Percentiles rank a stretch among this genome's conserved stretches.
These are phyloP conservation scores for Camptophora hylomeconis DNA, from an alignment of 2,329 filamentous ascomycete genomes.

Conservation along the genomic window DNA sequence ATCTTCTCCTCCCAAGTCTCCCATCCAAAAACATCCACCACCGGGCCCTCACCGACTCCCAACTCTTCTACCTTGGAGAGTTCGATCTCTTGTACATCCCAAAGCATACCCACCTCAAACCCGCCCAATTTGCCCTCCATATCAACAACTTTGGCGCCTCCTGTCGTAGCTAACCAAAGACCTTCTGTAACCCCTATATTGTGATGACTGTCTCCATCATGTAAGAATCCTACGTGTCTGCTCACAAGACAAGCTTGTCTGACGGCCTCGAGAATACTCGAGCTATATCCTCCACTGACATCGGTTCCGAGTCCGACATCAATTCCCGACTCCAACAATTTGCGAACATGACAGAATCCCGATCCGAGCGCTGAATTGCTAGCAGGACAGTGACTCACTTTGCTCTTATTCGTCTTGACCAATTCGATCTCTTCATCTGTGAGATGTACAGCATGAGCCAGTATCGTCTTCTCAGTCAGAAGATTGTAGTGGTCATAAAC, in stretches of 20 bases:
- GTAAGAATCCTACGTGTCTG: slow-evolving; percentile 49
- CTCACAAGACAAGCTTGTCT: slow-evolving; percentile 69
- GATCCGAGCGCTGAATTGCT: slow-evolving; percentile 74
- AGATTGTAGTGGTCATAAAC: slow-evolving; percentile 68
- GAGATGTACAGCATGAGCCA: slow-evolving; percentile 77
- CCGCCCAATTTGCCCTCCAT: slow-evolving; percentile 59
- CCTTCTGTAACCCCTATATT: slow-evolving; percentile 59
- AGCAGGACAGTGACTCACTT: slow-evolving; percentile 75
- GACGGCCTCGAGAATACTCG: slow-evolving; percentile 70
- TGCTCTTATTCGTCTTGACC: slow-evolving; percentile 47
- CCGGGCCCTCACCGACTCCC: slow-evolving; percentile 32
- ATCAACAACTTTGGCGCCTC: slow-evolving; percentile 71
- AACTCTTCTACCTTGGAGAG: slow-evolving; percentile 39
- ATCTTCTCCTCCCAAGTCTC: slow-evolving; percentile 78
- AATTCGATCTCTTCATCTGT: slow-evolving; percentile 51
- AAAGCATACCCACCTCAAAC: slow-evolving; percentile 78
- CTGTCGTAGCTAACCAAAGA: slow-evolving; percentile 74
- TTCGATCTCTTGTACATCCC: slow-evolving; percentile 75
- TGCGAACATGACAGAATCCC: slow-evolving; percentile 63
- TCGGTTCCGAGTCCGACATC: slow-evolving; percentile 82
- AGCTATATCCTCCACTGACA: slow-evolving; percentile 74
- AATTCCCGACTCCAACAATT: slow-evolving; percentile 60
- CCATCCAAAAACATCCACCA: slow-evolving; percentile 82
- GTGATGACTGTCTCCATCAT: slow-evolving; percentile 17
- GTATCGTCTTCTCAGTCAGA: slow-evolving; percentile 58